Evolutionary conservation across 2,329 filamentous ascomycete genomes (phyloP).

Genomic region (Colletotrichum graminicola): DNA sequence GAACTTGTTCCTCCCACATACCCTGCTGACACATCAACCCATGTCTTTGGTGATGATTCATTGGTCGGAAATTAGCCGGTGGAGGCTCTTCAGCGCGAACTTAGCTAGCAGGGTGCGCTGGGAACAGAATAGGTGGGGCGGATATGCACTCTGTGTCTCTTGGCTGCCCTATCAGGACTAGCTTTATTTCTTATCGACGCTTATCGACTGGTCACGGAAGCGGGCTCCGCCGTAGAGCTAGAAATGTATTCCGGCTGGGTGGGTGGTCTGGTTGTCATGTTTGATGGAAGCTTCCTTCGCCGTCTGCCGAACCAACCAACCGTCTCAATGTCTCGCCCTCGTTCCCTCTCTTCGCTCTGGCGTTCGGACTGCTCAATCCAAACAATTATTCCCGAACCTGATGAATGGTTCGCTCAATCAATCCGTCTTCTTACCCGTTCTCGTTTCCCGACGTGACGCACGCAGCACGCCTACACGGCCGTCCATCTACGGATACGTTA

Average conservation of each 20-base stretch:
- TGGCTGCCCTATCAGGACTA: slow-evolving; percentile 50
- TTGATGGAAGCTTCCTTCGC: not conserved
- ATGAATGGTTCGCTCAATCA: not conserved
- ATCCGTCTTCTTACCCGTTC: not conserved
- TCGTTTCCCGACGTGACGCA: not conserved
- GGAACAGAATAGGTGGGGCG: not conserved
- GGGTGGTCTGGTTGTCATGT: not conserved
- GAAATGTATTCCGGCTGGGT: too few relatives aligned
- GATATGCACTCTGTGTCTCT: slow-evolving; percentile 45
- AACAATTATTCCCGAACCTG: not conserved
- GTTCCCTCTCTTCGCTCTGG: too few relatives aligned
- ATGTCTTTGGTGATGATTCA: slow-evolving; percentile 2
- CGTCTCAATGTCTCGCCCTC: not conserved
- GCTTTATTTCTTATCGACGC: slow-evolving; percentile 12
- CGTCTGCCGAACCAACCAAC: not conserved
- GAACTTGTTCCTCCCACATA: not conserved
- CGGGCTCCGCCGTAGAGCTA: too few relatives aligned
- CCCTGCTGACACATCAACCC: slow-evolving; percentile 9
- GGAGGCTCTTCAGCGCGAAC: not conserved
- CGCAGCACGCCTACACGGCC: not conserved
- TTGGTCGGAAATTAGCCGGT: not conserved
- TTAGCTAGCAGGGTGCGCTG: not conserved
- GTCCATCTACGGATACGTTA: too few relatives aligned
- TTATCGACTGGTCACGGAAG: not conserved
- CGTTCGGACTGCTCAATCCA: not conserved